Percentiles rank a stretch among this genome's conserved stretches.
phyloP scores from a whole-genome alignment of 202 grass and related monocot species.

The Hordeum pubiflorum region DNA sequence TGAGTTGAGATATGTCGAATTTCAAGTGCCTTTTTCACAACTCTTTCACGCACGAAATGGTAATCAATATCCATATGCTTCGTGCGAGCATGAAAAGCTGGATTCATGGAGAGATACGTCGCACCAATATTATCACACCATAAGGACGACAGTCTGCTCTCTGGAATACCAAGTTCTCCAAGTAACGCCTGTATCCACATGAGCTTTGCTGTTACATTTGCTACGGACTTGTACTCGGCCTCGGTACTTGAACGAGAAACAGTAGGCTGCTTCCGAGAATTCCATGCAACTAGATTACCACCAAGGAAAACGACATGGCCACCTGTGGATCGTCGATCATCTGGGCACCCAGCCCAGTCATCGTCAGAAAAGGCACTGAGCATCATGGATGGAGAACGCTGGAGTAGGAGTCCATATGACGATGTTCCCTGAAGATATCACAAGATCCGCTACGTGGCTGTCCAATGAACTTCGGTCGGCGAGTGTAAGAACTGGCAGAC shows the following conservation, averaged over 20 bases:
- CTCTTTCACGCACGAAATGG: neutral
- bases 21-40: neutral
- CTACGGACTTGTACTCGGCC: neutral
- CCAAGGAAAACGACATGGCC: too few relatives aligned
- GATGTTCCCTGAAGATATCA: neutral
- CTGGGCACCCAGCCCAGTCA: neutral
- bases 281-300: too few relatives aligned
- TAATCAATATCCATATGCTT: neutral
- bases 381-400: neutral
- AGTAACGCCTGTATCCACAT: neutral
- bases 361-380: neutral
- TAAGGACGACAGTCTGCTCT: neutral
- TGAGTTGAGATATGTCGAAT: neutral
- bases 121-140: neutral
- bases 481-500: neutral
- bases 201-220: neutral
- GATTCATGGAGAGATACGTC: neutral
- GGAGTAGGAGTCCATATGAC: neutral
- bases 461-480: neutral
- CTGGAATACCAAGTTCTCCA: neutral
- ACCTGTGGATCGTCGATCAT: neutral
- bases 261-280: too few relatives aligned
- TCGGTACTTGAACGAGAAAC: neutral
- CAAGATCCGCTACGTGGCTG: neutral
- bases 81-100: neutral